Percentiles rank a stretch among this genome's conserved stretches.
phyloP scores from a whole-genome alignment of 2,329 filamentous ascomycete species.

The Penicillium decumbens region DNA sequence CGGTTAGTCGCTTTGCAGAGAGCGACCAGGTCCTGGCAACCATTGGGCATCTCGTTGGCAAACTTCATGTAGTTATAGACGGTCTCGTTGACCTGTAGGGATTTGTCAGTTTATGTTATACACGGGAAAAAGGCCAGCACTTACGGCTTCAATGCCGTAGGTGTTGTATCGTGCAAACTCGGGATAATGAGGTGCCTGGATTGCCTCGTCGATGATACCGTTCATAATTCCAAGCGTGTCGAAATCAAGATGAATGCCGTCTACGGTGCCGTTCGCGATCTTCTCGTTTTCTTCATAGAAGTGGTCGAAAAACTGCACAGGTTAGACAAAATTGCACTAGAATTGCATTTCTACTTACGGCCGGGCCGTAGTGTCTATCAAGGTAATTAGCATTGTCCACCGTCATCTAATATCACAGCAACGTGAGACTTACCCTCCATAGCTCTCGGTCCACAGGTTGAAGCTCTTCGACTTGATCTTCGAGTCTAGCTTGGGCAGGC shows the following conservation, averaged over 20 bases:
- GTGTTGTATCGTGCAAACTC: constrained; percentile 54
- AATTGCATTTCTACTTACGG: too few species aligned
- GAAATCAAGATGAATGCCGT: constrained; percentile 51
- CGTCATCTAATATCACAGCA: neutral
- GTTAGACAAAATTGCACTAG: too few species aligned
- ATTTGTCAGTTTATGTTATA: neutral
- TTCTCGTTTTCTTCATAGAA: constrained; percentile 56
- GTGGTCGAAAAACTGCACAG: constrained; percentile 56
- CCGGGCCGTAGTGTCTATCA: constrained; percentile 50
- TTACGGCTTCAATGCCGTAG: constrained; percentile 48
- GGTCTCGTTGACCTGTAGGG: constrained; percentile 49
- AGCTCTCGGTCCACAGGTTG: constrained; percentile 58
- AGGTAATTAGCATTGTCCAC: constrained; percentile 4
- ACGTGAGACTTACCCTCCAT: constrained; percentile 39
- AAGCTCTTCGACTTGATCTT: constrained; percentile 51
- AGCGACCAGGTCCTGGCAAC: constrained; percentile 59
- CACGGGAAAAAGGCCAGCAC: constrained; percentile 1
- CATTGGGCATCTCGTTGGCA: constrained; percentile 57
- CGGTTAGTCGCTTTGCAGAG: constrained; percentile 61
- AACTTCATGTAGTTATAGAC: constrained; percentile 58
- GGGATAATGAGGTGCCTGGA: constrained; percentile 49
- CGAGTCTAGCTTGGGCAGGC: constrained; percentile 46
- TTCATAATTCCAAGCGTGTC: constrained; percentile 54
- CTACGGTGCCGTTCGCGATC: constrained; percentile 48
- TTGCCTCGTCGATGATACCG: constrained; percentile 52